Conservation (phyloP, 1,139 yeast species). For the Scheffersomyces parashehatae region DNA sequence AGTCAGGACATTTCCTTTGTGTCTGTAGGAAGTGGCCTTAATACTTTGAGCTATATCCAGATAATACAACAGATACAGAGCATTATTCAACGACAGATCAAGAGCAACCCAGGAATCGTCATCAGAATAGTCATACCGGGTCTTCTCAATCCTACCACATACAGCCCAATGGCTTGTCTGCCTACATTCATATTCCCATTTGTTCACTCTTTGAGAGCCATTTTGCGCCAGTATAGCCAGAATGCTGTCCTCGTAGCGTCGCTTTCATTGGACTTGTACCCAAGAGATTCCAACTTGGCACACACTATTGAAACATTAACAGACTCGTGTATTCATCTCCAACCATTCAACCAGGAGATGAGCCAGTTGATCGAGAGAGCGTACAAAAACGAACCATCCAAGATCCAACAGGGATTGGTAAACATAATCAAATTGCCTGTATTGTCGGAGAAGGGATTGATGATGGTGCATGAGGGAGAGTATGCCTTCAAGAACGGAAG, state of each 20-base stretch:
- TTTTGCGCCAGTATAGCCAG: slow-evolving; percentile 48
- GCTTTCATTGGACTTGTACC: slow-evolving; percentile 67
- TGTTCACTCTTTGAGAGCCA: slow-evolving; percentile 56
- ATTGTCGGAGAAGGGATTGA: slow-evolving; percentile 74
- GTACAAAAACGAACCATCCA: slow-evolving; percentile 69
- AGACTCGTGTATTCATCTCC: slow-evolving; percentile 74
- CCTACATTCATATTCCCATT: slow-evolving; percentile 60
- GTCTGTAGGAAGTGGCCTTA: slow-evolving; percentile 24
- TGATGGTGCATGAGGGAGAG: slow-evolving; percentile 75
- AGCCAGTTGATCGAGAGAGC: slow-evolving; percentile 64
- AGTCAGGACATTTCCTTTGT: slow-evolving; percentile 60
- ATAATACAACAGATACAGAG: slow-evolving; percentile 43
- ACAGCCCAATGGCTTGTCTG: slow-evolving; percentile 53
- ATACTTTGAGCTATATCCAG: slow-evolving; percentile 15
- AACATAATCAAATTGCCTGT: slow-evolving; percentile 74
- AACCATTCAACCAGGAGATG: slow-evolving; percentile 82
- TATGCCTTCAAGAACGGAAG: slow-evolving; percentile 85
- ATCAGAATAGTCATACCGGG: slow-evolving; percentile 75
- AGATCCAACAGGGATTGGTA: slow-evolving; percentile 82
- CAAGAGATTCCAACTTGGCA: slow-evolving; percentile 52
- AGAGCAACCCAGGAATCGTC: slow-evolving; percentile 38
- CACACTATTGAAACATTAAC: slow-evolving; percentile 57
- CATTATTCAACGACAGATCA: slow-evolving; percentile 37
- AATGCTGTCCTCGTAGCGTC: slow-evolving; percentile 54
- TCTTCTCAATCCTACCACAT: slow-evolving; percentile 76